Conservation (phyloP, 164 flowering plant genomes). For the Vitis labrusca region DNA sequence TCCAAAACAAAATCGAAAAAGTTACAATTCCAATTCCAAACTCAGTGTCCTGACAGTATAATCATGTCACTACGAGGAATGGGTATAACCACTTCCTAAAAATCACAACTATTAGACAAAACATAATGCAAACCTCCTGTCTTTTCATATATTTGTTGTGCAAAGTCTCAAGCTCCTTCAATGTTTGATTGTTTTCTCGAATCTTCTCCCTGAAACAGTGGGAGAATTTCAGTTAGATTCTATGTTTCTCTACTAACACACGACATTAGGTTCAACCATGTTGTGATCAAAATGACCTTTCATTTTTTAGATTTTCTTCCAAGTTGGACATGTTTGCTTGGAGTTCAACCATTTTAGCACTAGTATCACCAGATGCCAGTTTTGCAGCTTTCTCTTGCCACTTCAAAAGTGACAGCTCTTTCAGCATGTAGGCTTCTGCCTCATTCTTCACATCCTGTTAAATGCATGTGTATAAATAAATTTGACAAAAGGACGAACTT, state of each 20-base stretch:
- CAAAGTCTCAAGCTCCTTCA: constrained; percentile 81
- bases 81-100: not conserved
- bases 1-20: not conserved
- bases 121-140: constrained; percentile 63
- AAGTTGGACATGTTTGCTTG: constrained; percentile 53
- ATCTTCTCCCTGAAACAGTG: constrained; percentile 67
- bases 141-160: constrained; percentile 64
- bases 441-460: constrained; percentile 85
- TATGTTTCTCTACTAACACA: not conserved
- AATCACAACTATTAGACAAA: not conserved
- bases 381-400: constrained; percentile 93
- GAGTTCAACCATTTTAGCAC: constrained; percentile 42
- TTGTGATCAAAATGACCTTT: constrained; percentile 48
- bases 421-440: constrained; percentile 93
- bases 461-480: not conserved
- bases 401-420: constrained; percentile 78
- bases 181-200: constrained; percentile 39
- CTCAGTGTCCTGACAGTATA: not conserved
- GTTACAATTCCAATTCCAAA: not conserved
- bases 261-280: not conserved
- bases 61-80: constrained; percentile 4
- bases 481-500: not conserved
- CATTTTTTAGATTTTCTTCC: constrained; percentile 68
- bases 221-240: not conserved
- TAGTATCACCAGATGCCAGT: constrained; percentile 71